Conservation (phyloP, 768 basidiomycete genomes). For the Suillus lakei region DNA sequence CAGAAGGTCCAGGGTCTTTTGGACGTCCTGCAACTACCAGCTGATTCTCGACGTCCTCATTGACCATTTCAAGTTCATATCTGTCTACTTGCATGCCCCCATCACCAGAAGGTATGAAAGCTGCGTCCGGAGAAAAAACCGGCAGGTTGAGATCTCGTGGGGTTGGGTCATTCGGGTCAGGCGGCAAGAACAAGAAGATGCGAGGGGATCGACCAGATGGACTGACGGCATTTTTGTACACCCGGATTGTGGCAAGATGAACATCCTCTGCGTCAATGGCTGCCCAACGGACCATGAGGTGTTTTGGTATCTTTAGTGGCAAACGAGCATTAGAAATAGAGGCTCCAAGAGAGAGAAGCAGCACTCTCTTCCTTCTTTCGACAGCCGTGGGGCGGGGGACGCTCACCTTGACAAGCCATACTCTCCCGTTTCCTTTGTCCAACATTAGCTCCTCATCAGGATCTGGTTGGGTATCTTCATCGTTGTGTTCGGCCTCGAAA, state of each 20-base stretch:
- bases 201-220: slow-evolving; percentile 55
- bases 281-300: slow-evolving; percentile 87
- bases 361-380: not conserved
- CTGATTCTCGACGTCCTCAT: slow-evolving; percentile 84
- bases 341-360: not conserved
- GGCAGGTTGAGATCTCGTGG: slow-evolving; percentile 28
- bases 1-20: slow-evolving; percentile 57
- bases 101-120: slow-evolving; percentile 34
- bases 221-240: slow-evolving; percentile 60
- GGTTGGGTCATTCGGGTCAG: slow-evolving; percentile 51
- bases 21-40: slow-evolving; percentile 84
- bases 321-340: slow-evolving; percentile 10
- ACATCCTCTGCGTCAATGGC: slow-evolving; percentile 72
- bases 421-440: slow-evolving; percentile 71
- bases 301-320: slow-evolving; percentile 73
- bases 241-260: slow-evolving; percentile 83
- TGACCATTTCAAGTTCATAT: slow-evolving; percentile 90
- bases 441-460: slow-evolving; percentile 85
- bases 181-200: slow-evolving; percentile 71
- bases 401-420: slow-evolving; percentile 87
- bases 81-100: slow-evolving; percentile 51
- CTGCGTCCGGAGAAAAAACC: slow-evolving; percentile 33
- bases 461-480: slow-evolving; percentile 73
- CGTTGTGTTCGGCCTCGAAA: slow-evolving; percentile 60
- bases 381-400: not conserved